Evolutionary conservation across 768 basidiomycete genomes (phyloP), one percentile per base, ranked within the genome.

Genomic region (Daedalea quercina): DNA sequence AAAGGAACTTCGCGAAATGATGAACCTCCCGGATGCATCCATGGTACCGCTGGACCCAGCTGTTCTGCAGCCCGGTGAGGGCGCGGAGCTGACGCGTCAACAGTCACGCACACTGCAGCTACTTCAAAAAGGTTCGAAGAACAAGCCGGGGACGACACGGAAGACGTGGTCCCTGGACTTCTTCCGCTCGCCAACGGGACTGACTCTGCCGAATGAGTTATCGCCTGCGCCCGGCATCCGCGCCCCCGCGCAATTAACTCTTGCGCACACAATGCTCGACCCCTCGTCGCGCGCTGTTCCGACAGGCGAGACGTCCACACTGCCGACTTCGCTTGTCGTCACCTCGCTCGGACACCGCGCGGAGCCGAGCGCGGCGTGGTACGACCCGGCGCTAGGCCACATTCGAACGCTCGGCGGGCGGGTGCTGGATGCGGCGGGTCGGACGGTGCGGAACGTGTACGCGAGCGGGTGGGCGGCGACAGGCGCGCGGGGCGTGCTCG

Each of bases 401-500:
- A 69, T 89, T 13, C 78, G 81, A n/a, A 77, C 78, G 1, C 56
- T 67, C 2, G 66, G 67, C 7, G 80, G 80, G 3, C 74, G 82
- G 12, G 70, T 89, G 8, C 60, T 79, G 24, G 70, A 72, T 11
- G 58, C 65, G 2, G 57, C 57, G 3, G 65, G 69, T 11, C 60
- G 61, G 1, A 50, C 66, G 17, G 58, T 84, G 34, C 75, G 73
- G 34, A 81, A 80, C 53, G 73, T 94, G n/a, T 99, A 96, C 64
- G 87, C 91, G 1, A 85, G 90, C 1, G 95, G 95, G 9, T 99
- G 96, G 96, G 86, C 91, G 1, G 86, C 91, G 1, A 83, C 80
- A 2, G 95, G 95, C 33, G 94, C 96, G 0, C 85, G 81, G 49
- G 94, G 94, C 9, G 94, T 98, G 12, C 75, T 98, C 43, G 94